Conservation (phyloP, 2,329 filamentous ascomycete genomes). For the Gnomoniopsis sp. region DNA sequence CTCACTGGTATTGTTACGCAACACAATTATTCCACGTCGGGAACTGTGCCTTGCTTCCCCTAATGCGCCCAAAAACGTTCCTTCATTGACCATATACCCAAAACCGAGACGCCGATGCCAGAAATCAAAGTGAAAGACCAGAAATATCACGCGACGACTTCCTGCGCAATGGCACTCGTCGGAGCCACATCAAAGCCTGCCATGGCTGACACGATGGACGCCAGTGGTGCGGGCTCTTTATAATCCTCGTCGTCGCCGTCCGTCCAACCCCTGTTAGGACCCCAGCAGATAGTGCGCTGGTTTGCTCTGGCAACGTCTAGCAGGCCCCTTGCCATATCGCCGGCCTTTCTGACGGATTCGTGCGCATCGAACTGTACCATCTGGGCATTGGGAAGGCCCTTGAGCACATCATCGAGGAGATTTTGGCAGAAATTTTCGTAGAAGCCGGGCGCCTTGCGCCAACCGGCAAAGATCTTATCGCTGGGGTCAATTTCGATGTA, state of each 20-base stretch:
- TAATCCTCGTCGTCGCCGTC: constrained; percentile 34
- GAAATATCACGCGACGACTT: neutral
- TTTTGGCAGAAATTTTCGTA: constrained; percentile 65
- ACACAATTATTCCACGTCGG: too few relatives aligned
- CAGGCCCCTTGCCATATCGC: constrained; percentile 61
- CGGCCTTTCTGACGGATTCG: constrained; percentile 60
- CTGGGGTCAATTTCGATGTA: constrained; percentile 73
- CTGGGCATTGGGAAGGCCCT: constrained; percentile 51
- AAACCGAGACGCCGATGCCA: too few relatives aligned
- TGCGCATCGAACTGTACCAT: constrained; percentile 69
- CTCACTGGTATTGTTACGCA: too few relatives aligned
- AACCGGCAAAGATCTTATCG: constrained; percentile 64
- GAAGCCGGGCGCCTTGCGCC: constrained; percentile 62
- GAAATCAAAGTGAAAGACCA: too few relatives aligned
- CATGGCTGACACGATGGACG: neutral
- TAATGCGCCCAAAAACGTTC: too few relatives aligned
- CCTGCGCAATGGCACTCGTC: neutral
- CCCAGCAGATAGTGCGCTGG: constrained; percentile 60
- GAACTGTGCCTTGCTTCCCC: too few relatives aligned
- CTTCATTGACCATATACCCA: too few relatives aligned
- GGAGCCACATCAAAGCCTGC: neutral
- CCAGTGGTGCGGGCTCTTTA: neutral
- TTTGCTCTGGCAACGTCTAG: constrained; percentile 47
- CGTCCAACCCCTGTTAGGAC: constrained; percentile 64
- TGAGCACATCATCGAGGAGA: constrained; percentile 55